Conservation (phyloP, 164 flowering plant genomes). For the Houttuynia cordata region DNA sequence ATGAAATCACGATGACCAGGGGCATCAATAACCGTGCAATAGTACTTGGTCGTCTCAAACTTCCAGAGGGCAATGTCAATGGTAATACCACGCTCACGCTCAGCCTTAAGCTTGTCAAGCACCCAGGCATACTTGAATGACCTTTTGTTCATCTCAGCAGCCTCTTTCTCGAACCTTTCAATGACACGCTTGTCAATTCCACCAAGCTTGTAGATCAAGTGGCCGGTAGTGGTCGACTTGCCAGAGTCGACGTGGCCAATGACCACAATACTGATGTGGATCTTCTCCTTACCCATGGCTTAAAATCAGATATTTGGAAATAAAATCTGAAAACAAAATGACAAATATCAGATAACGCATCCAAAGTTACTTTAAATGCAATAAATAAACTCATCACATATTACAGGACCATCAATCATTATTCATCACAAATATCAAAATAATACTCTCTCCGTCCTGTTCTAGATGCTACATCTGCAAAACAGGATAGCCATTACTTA, state of each 20-base stretch:
- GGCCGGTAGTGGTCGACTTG: conserved; percentile 32
- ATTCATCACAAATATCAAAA: no score
- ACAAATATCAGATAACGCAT: background rate
- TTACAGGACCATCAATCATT: background rate
- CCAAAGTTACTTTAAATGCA: background rate
- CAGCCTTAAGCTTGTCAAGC: conserved; percentile 25
- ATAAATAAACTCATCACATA: background rate
- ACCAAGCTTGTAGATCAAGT: conserved; percentile 31
- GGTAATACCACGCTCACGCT: conserved; percentile 18
- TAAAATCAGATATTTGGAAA: background rate
- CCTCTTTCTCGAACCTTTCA: conserved; percentile 10
- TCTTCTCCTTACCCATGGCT: conserved; percentile 34
- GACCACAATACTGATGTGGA: conserved; percentile 19
- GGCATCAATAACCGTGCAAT: conserved; percentile 10
- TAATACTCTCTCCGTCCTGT: no score
- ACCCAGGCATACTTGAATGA: conserved; percentile 19
- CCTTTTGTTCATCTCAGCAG: conserved; percentile 13
- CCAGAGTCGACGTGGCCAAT: conserved; percentile 20
- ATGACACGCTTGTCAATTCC: conserved; percentile 23
- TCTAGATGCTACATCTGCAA: no score
- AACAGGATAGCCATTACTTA: no score
- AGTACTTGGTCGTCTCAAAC: conserved; percentile 11
- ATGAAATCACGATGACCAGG: conserved; percentile 11
- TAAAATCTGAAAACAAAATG: background rate
- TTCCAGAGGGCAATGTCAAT: conserved; percentile 10